Evolutionary conservation across 106 monocot species (phyloP).

Genomic region (Amphibolis antarctica): DNA sequence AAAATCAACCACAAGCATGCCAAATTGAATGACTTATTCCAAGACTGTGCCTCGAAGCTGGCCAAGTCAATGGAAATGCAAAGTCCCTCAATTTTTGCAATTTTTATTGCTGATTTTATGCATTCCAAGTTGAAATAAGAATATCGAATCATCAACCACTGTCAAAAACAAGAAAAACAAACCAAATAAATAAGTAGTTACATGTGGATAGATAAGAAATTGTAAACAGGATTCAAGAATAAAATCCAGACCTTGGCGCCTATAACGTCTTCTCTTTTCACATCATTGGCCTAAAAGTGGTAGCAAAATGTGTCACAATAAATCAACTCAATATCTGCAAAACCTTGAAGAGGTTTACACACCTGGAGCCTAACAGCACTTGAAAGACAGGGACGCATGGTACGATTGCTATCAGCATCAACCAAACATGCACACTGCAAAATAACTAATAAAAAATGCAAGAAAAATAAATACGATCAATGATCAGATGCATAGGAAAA

Average conservation of each 20-base stretch:
- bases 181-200: background rate
- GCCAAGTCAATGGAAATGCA: constrained; percentile 77
- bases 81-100: constrained; percentile 72
- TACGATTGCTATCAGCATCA: constrained; percentile 80
- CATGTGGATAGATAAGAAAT: background rate
- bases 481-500: background rate
- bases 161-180: constrained; percentile 13
- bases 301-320: background rate
- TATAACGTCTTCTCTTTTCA: constrained; percentile 61
- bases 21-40: background rate
- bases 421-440: constrained; percentile 83
- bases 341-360: background rate
- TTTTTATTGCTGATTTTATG: constrained; percentile 53
- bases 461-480: background rate
- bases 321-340: background rate
- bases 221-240: background rate
- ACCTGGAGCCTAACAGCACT: constrained; percentile 83
- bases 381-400: constrained; percentile 80
- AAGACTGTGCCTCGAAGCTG: constrained; percentile 56
- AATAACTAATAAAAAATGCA: background rate
- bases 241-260: constrained; percentile 49
- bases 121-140: constrained; percentile 50
- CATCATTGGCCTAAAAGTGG: constrained; percentile 48
- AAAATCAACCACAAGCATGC: background rate
- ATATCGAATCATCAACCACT: constrained; percentile 88